Percentiles rank a stretch among this genome's conserved stretches.
phyloP scores from a whole-genome alignment of 1,139 yeast species.

The Scheffersomyces insectosa region DNA sequence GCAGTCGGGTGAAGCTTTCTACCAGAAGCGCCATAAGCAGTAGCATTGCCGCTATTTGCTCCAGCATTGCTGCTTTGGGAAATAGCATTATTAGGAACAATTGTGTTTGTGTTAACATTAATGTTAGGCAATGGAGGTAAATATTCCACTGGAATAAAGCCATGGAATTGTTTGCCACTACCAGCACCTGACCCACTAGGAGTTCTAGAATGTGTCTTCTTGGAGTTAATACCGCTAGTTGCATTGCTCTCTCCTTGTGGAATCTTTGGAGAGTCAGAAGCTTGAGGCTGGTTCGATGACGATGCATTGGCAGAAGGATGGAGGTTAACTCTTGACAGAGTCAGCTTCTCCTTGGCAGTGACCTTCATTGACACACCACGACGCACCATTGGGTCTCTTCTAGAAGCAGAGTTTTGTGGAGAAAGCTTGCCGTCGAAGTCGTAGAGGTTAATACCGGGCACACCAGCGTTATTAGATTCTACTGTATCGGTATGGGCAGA shows the following conservation, averaged over 20 bases:
- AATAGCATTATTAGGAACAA: slow-evolving; percentile 4
- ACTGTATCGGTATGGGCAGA: too few relatives aligned
- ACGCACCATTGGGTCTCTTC: slow-evolving; percentile 52
- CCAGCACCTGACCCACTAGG: slow-evolving; percentile 25
- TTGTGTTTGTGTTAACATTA: slow-evolving; percentile 29
- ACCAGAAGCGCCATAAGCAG: slow-evolving; percentile 6
- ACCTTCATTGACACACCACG: slow-evolving; percentile 65
- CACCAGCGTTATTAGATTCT: too few relatives aligned
- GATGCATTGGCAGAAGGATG: slow-evolving; percentile 20
- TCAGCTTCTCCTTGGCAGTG: slow-evolving; percentile 54
- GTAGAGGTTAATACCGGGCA: too few relatives aligned
- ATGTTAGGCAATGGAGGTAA: slow-evolving; percentile 52
- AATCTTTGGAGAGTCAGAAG: slow-evolving; percentile 3
- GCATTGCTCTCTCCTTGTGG: neutral
- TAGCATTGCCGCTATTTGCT: neutral
- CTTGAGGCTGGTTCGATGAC: slow-evolving; percentile 7
- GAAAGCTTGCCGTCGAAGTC: slow-evolving; percentile 18
- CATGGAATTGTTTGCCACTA: slow-evolving; percentile 31
- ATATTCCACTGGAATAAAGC: slow-evolving; percentile 48
- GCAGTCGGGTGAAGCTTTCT: slow-evolving; percentile 71
- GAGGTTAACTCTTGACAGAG: slow-evolving; percentile 28
- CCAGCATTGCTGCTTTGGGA: neutral
- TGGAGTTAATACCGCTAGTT: neutral
- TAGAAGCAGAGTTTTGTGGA: slow-evolving; percentile 17
- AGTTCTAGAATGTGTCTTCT: slow-evolving; percentile 30